These are phyloP conservation scores for Rhodosporidiobolus odoratus DNA, from an alignment of 768 basidiomycete genomes.

Conservation along the genomic window DNA sequence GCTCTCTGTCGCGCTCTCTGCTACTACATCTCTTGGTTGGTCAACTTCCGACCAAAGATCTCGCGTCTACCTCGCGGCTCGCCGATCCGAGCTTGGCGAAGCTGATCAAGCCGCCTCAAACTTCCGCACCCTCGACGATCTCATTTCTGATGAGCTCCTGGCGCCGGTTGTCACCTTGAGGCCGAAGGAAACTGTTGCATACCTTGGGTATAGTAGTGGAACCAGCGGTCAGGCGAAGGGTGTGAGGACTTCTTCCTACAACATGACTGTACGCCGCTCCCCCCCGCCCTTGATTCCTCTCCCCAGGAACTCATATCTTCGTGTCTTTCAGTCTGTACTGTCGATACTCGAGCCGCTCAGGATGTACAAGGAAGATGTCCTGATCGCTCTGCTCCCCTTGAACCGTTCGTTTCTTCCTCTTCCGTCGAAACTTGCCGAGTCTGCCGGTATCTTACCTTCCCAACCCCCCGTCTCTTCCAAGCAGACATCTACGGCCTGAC, in stretches of 20 bases:
- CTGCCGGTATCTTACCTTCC: background rate
- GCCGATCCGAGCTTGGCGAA: conserved; percentile 39
- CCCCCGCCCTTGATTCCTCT: background rate
- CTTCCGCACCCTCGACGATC: conserved; percentile 50
- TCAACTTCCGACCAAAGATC: conserved; percentile 20
- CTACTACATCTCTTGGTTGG: conserved; percentile 55
- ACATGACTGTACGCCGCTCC: conserved; percentile 35
- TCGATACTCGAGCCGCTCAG: conserved; percentile 30
- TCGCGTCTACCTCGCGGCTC: conserved; percentile 39
- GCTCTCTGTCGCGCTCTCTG: conserved; percentile 55
- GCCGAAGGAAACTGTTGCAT: conserved; percentile 32
- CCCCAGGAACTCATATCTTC: background rate
- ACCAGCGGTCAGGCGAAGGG: conserved; percentile 77
- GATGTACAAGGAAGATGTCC: conserved; percentile 30
- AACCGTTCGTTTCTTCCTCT: conserved; percentile 5
- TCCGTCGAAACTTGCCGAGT: too few species aligned
- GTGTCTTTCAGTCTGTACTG: conserved; percentile 9
- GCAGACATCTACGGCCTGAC: conserved; percentile 45
- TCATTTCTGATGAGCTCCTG: conserved; percentile 54
- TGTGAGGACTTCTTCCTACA: conserved; percentile 49
- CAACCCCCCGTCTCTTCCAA: background rate
- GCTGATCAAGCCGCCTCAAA: conserved; percentile 45
- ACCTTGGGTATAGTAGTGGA: conserved; percentile 51
- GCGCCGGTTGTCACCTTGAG: conserved; percentile 56
- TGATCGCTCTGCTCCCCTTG: conserved; percentile 35